Base-by-base conservation (phyloP, 2,329 filamentous ascomycete species). In the Trichoderma semiorbis region DNA sequence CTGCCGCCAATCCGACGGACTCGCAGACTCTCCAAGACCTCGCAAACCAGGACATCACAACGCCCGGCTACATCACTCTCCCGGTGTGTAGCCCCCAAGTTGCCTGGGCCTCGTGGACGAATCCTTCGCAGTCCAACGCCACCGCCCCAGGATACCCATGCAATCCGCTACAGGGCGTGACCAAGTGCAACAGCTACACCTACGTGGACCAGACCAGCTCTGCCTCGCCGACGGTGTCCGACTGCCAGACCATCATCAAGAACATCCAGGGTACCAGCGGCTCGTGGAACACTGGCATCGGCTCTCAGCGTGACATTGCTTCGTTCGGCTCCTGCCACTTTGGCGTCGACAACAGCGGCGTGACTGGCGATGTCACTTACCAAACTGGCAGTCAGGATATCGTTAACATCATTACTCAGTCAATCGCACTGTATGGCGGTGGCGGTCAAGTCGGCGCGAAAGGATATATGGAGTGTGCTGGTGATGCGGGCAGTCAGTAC, bases 41-140 rank as follows among this genome's bases (percentile, higher is more conserved):
- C 16, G 18, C 77, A 30, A 65, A 76, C 21, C 32, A 71, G 34
- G 78, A 81, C 70, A 69, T 83, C 53, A 80, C 78, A 7, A 80
- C 78, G 0, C 78, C 81, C 0, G 82, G 82, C 2, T 79, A 78
- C 71, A 76, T 83, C 53, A 77, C 75, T 8, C 76, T 84, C 1
- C 82, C 82, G 47, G 80, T 84, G 18, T 84, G 82, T 76, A 78
- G 76, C 66, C 72, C 78, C 34, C 76, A 79, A 10, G 73, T 74
- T 7, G 83, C 81, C 14, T 79, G 69, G 47, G 71, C 76, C 71
- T 75, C 77, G 28, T 84, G 81, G 81, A 64, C 79, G 6, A 55
- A 43, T 18, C 34, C 53, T 1, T 58, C 32, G 47, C 34, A 47
- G 28, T 32, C 32, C n/a, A 75, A 74, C 18, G 69, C 7, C 72